Conservation (phyloP, 257 asterid genomes). For the Craterostigma plantagineum region DNA sequence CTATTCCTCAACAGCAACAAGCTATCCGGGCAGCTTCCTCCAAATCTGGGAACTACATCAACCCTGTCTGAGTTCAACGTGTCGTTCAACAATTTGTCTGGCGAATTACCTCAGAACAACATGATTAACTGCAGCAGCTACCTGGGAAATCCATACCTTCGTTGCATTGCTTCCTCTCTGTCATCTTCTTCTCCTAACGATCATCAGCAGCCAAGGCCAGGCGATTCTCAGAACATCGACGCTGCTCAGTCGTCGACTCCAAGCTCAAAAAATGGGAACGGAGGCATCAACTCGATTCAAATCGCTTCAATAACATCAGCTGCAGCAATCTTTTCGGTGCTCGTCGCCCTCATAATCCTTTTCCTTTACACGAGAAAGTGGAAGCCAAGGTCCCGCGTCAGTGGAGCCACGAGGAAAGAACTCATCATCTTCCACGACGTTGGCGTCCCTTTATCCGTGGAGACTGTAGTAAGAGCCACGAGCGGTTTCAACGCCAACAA, state of each 20-base stretch:
- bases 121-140: slow-evolving; percentile 47
- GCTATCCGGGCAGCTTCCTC: slow-evolving; percentile 61
- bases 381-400: slow-evolving; percentile 74
- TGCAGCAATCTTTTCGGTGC: slow-evolving; percentile 67
- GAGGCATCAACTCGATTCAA: slow-evolving; percentile 51
- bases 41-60: slow-evolving; percentile 31
- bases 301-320: slow-evolving; percentile 79
- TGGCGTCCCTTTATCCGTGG: slow-evolving; percentile 19
- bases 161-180: slow-evolving; percentile 34
- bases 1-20: slow-evolving; percentile 60
- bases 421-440: slow-evolving; percentile 13
- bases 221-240: slow-evolving; percentile 19
- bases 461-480: slow-evolving; percentile 20
- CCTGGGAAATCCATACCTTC: slow-evolving; percentile 55
- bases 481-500: slow-evolving; percentile 19
- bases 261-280: slow-evolving; percentile 11
- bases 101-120: slow-evolving; percentile 33
- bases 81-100: slow-evolving; percentile 77
- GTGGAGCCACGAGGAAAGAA: not conserved
- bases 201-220: slow-evolving; percentile 38
- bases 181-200: slow-evolving; percentile 36
- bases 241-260: slow-evolving; percentile 21
- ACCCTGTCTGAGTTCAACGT: slow-evolving; percentile 39
- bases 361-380: slow-evolving; percentile 66
- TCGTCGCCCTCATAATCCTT: slow-evolving; percentile 48